Conservation (phyloP, 495 filamentous ascomycete species). For the Penicillium dipodomyicola region DNA sequence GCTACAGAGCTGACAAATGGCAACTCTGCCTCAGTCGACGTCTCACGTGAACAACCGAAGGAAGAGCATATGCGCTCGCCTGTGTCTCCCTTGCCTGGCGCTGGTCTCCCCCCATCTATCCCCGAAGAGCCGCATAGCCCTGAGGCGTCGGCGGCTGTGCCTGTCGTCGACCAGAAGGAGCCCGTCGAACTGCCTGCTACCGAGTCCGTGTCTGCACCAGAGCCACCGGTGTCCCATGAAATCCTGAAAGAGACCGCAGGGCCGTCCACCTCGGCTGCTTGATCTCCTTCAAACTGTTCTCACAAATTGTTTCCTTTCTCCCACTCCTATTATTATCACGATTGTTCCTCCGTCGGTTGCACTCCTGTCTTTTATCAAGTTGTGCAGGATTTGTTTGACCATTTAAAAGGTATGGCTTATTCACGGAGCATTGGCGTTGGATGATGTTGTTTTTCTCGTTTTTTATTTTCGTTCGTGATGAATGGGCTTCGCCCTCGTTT, state of each 20-base stretch:
- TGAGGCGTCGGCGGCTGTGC: conserved; percentile 17
- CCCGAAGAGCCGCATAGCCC: conserved; percentile 43
- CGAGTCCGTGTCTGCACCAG: background rate
- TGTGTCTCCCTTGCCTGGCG: conserved; percentile 34
- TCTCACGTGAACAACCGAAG: conserved; percentile 22
- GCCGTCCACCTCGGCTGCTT: conserved; percentile 2
- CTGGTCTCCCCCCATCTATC: conserved; percentile 39
- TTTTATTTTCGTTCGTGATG: background rate
- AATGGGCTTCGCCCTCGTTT: background rate
- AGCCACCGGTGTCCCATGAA: background rate
- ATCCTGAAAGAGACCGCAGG: background rate
- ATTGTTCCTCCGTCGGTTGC: background rate
- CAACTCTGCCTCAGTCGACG: conserved; percentile 29
- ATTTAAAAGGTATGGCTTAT: background rate
- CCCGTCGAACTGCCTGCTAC: background rate
- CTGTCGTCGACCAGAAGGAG: conserved; percentile 2
- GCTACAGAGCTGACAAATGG: conserved; percentile 19
- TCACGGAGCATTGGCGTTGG: background rate
- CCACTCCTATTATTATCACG: background rate
- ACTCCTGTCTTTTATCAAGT: background rate
- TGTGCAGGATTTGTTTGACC: background rate
- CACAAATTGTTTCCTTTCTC: background rate
- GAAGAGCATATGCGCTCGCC: conserved; percentile 30
- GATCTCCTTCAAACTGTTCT: background rate
- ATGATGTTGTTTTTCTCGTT: background rate